Conservation (phyloP, 2,329 filamentous ascomycete genomes). For the Alternaria ethzedia region DNA sequence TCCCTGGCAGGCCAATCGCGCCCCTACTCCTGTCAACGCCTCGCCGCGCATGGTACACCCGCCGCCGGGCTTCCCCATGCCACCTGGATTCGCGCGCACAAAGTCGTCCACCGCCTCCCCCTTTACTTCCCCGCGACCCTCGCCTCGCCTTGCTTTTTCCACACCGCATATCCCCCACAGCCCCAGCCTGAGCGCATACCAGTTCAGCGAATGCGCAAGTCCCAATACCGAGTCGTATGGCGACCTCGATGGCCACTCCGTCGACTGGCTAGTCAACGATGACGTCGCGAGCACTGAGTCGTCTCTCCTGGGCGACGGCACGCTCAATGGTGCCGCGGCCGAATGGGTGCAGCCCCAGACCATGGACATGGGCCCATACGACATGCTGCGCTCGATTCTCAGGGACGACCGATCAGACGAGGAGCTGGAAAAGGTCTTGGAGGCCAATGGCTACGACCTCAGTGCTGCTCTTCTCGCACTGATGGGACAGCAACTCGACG, state of each 20-base stretch:
- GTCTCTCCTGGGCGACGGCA: constrained; percentile 70
- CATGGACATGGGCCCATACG: constrained; percentile 95
- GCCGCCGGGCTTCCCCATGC: constrained; percentile 76
- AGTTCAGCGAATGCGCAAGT: constrained; percentile 78
- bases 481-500: constrained; percentile 73
- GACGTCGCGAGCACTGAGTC: constrained; percentile 84
- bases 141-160: constrained; percentile 86
- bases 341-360: constrained; percentile 75
- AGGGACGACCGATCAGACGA: constrained; percentile 89
- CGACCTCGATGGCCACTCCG: constrained; percentile 90
- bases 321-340: constrained; percentile 78
- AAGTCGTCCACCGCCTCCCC: constrained; percentile 80
- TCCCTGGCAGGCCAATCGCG: constrained; percentile 81
- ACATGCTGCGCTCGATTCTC: constrained; percentile 94
- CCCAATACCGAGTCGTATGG: constrained; percentile 86
- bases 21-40: constrained; percentile 78
- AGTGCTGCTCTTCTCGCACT: constrained; percentile 89
- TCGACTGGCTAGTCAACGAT: constrained; percentile 93
- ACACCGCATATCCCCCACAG: constrained; percentile 92
- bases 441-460: constrained; percentile 88
- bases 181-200: constrained; percentile 91
- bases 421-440: constrained; percentile 90
- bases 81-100: constrained; percentile 76
- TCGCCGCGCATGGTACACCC: constrained; percentile 83
- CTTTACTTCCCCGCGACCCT: constrained; percentile 91